Percentiles rank a stretch among this genome's conserved stretches.
phyloP scores from a whole-genome alignment of 805 yeast species.

The Torulaspora gathmanii region DNA sequence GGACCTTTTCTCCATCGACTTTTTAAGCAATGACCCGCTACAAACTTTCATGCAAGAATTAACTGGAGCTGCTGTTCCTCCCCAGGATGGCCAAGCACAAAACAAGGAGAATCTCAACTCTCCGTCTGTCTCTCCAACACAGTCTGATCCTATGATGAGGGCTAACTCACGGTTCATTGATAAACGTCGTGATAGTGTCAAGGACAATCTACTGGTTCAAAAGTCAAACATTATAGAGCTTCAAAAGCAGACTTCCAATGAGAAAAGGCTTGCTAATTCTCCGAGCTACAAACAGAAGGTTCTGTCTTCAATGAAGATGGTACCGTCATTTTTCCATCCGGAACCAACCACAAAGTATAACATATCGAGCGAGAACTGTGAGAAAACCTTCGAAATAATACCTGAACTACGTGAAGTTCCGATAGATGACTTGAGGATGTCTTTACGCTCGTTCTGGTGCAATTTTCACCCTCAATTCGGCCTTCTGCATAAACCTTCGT shows the following conservation, averaged over 20 bases:
- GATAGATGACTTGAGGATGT: conserved; percentile 14
- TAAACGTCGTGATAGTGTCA: conserved; percentile 11
- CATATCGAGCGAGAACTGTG: conserved; percentile 15
- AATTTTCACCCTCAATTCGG: conserved; percentile 54
- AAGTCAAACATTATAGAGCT: conserved; percentile 20
- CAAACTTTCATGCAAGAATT: conserved; percentile 23
- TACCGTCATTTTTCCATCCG: conserved; percentile 22
- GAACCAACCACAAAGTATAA: conserved; percentile 22
- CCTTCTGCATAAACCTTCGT: conserved; percentile 44
- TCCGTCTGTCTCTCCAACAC: conserved; percentile 2
- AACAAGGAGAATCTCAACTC: conserved; percentile 8
- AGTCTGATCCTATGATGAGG: conserved; percentile 1
- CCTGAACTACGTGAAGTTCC: conserved; percentile 23
- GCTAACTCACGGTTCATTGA: conserved; percentile 12
- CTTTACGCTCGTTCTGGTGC: conserved; percentile 44
- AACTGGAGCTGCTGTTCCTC: conserved; percentile 9
- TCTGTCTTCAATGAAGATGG: conserved; percentile 15
- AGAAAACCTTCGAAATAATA: conserved; percentile 12
- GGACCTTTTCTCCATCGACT: conserved; percentile 20
- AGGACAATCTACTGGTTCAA: conserved; percentile 21
- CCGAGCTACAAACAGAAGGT: conserved; percentile 13
- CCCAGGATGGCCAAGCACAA: conserved; percentile 5
- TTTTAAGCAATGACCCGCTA: conserved; percentile 21
- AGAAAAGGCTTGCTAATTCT: background rate
- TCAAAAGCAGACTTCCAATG: conserved; percentile 11